phyloP scores from a whole-genome alignment of 768 basidiomycete species.

The Ramaria sp. region DNA sequence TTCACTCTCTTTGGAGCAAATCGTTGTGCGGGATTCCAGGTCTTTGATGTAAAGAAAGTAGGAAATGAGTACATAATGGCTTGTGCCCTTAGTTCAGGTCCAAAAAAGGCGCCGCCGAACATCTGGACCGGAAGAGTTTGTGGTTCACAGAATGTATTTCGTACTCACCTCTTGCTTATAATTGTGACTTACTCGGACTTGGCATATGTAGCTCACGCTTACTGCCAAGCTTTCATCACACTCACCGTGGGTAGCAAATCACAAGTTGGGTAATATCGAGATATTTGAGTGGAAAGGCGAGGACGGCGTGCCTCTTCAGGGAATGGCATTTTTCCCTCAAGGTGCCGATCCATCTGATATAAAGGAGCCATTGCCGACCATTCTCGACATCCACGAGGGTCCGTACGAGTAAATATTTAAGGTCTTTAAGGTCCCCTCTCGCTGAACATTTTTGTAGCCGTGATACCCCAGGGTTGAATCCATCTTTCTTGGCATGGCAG shows the following conservation, averaged over 20 bases:
- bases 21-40: background rate
- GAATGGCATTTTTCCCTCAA: constrained; percentile 6
- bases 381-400: constrained; percentile 10
- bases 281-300: constrained; percentile 6
- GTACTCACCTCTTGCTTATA: background rate
- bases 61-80: constrained; percentile 7
- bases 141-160: background rate
- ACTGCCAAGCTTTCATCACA: constrained; percentile 9
- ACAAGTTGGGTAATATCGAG: background rate
- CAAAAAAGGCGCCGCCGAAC: constrained; percentile 4
- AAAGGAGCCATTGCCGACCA: constrained; percentile 7
- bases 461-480: constrained; percentile 1
- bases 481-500: background rate
- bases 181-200: background rate
- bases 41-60: constrained; percentile 5
- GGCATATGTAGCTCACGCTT: background rate
- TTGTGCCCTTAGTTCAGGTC: constrained; percentile 5
- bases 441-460: background rate
- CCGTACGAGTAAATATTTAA: constrained; percentile 5
- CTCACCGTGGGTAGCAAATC: constrained; percentile 2
- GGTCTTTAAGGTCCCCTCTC: background rate
- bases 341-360: constrained; percentile 1
- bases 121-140: constrained; percentile 4
- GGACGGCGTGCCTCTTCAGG: constrained; percentile 9
- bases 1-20: background rate